Evolutionary conservation across 2,329 filamentous ascomycete species (phyloP).

Genomic region (Pezicula rhizophila): DNA sequence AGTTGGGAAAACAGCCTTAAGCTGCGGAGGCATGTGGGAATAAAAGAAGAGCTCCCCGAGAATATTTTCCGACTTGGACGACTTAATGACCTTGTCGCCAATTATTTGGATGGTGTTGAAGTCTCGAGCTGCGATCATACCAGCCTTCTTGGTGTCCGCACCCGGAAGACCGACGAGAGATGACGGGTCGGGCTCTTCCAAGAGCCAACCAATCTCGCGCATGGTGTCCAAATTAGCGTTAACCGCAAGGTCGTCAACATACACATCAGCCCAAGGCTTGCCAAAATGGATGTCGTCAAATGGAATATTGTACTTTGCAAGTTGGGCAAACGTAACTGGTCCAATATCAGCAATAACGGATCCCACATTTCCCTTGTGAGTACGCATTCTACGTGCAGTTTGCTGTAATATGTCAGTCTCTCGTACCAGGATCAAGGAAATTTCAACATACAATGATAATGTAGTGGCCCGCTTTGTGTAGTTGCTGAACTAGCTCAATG

Average conservation of each 20-base stretch:
- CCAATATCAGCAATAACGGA: constrained; percentile 24
- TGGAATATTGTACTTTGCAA: constrained; percentile 23
- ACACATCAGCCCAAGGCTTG: constrained; percentile 27
- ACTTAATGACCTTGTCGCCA: constrained; percentile 27
- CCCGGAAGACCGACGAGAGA: constrained; percentile 7
- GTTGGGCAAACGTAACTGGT: constrained; percentile 21
- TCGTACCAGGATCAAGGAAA: not conserved
- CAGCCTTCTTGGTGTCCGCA: constrained; percentile 18
- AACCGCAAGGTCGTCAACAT: constrained; percentile 22
- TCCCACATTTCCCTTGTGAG: constrained; percentile 24
- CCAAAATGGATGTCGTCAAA: constrained; percentile 27
- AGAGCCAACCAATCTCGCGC: constrained; percentile 26
- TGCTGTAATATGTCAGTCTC: constrained; percentile 8
- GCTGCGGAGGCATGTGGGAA: constrained; percentile 22
- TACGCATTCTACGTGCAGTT: constrained; percentile 25
- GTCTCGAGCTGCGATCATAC: constrained; percentile 25
- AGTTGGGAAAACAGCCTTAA: constrained; percentile 18
- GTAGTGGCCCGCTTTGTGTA: constrained; percentile 25
- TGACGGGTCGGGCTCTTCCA: constrained; percentile 18
- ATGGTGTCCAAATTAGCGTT: constrained; percentile 26
- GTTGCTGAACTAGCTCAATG: constrained; percentile 24
- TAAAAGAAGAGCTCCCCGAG: constrained; percentile 30
- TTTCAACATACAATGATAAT: constrained; percentile 24
- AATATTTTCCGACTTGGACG: constrained; percentile 26
- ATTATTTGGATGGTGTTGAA: constrained; percentile 28